phyloP scores from a whole-genome alignment of 1,139 yeast genomes.

The Pichia sp. region DNA sequence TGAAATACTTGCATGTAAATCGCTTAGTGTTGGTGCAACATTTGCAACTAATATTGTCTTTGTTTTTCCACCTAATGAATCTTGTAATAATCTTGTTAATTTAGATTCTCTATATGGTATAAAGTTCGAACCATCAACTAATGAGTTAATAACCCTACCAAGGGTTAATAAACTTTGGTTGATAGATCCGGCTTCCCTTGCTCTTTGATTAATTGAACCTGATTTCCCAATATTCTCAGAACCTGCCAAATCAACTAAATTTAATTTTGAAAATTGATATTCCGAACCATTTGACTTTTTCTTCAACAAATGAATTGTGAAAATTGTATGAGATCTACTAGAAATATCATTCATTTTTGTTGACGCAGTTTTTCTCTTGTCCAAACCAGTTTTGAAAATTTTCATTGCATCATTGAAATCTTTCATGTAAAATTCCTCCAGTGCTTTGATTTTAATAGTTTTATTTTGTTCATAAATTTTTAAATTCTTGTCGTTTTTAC shows the following conservation, averaged over 20 bases:
- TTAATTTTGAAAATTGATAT: constrained; percentile 57
- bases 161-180: constrained; percentile 77
- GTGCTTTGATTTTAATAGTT: constrained; percentile 32
- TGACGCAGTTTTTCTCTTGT: constrained; percentile 56
- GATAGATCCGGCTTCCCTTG: constrained; percentile 84
- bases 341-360: constrained; percentile 66
- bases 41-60: constrained; percentile 78
- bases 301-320: constrained; percentile 53
- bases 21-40: constrained; percentile 70
- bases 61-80: constrained; percentile 77
- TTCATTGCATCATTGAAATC: constrained; percentile 49
- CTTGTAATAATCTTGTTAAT: constrained; percentile 70
- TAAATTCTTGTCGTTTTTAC: constrained; percentile 31
- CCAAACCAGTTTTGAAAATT: constrained; percentile 48
- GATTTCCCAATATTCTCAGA: constrained; percentile 73
- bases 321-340: constrained; percentile 68
- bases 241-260: constrained; percentile 74
- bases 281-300: constrained; percentile 33
- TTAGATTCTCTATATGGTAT: constrained; percentile 85
- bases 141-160: constrained; percentile 76
- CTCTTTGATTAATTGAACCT: constrained; percentile 72
- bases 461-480: constrained; percentile 47
- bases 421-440: constrained; percentile 48
- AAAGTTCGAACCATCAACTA: constrained; percentile 56
- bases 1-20: constrained; percentile 71